Evolutionary conservation across 768 basidiomycete genomes (phyloP).

Genomic region (Lactarius deliciosus): DNA sequence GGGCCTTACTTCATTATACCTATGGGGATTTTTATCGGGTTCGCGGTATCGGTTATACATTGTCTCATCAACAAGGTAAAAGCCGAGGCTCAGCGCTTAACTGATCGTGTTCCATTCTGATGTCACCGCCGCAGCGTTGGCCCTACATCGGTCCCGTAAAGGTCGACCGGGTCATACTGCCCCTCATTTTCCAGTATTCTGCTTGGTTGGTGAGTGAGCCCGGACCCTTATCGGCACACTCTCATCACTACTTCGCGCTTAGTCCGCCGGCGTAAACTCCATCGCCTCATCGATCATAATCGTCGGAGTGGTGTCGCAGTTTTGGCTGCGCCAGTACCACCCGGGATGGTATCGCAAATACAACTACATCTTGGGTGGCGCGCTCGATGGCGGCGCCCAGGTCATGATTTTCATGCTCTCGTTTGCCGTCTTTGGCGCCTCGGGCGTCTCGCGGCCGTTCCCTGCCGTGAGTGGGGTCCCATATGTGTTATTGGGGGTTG

Average conservation of each 20-base stretch:
- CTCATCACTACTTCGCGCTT: conserved; percentile 21
- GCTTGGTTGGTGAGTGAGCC: conserved; percentile 37
- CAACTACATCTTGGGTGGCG: conserved; percentile 67
- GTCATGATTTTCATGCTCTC: conserved; percentile 64
- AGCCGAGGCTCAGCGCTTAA: neutral
- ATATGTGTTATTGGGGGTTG: neutral
- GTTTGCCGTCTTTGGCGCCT: conserved; percentile 66
- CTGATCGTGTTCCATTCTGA: neutral
- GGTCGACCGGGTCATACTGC: conserved; percentile 51
- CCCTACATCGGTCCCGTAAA: conserved; percentile 51
- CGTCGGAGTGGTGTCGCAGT: conserved; percentile 53
- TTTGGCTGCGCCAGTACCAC: conserved; percentile 32
- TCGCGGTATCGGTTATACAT: conserved; percentile 51
- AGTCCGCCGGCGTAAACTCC: conserved; percentile 54
- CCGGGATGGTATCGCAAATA: conserved; percentile 61
- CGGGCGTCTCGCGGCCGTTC: conserved; percentile 50
- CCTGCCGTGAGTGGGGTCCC: conserved; percentile 35
- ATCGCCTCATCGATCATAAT: conserved; percentile 49
- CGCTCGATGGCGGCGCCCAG: conserved; percentile 63
- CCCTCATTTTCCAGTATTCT: conserved; percentile 52
- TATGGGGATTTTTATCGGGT: conserved; percentile 53
- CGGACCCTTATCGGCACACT: neutral
- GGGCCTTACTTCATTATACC: conserved; percentile 61
- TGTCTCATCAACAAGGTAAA: conserved; percentile 53
- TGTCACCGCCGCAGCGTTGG: conserved; percentile 44